Conservation (phyloP, 768 basidiomycete species). For the Boletellus ananiceps region DNA sequence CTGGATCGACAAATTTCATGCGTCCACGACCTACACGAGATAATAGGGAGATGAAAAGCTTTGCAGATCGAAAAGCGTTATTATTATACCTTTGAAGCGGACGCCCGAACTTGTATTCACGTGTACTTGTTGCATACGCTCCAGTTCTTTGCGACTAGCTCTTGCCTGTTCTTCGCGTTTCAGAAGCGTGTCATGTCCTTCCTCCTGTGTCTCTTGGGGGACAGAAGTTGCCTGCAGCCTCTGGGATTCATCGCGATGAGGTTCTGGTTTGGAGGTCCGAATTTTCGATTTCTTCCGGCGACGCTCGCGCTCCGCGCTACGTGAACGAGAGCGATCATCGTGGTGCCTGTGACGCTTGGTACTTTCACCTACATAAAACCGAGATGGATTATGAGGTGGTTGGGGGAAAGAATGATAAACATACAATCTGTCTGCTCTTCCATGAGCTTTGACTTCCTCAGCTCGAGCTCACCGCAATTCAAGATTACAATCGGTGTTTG, state of each 20-base stretch:
- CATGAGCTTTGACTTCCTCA: conserved; percentile 35
- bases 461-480: conserved; percentile 83
- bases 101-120: conserved; percentile 41
- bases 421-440: conserved; percentile 14
- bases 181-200: conserved; percentile 65
- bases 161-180: conserved; percentile 61
- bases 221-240: conserved; percentile 4
- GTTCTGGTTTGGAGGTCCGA: conserved; percentile 3
- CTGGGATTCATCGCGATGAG: conserved; percentile 8
- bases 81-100: conserved; percentile 55
- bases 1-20: conserved; percentile 67
- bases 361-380: conserved; percentile 5
- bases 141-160: conserved; percentile 44
- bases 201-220: conserved; percentile 60
- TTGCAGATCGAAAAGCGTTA: not conserved
- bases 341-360: conserved; percentile 19
- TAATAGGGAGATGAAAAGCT: not conserved
- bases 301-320: conserved; percentile 25
- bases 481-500: conserved; percentile 58
- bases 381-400: not conserved
- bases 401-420: not conserved
- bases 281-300: conserved; percentile 27
- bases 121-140: conserved; percentile 40
- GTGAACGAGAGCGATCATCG: conserved; percentile 24
- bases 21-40: conserved; percentile 48